A percentile compares a stretch with the other conserved stretches of the same genome.
phyloP scores from a whole-genome alignment of 441 rosid genomes.

The Euphorbia corollata region DNA sequence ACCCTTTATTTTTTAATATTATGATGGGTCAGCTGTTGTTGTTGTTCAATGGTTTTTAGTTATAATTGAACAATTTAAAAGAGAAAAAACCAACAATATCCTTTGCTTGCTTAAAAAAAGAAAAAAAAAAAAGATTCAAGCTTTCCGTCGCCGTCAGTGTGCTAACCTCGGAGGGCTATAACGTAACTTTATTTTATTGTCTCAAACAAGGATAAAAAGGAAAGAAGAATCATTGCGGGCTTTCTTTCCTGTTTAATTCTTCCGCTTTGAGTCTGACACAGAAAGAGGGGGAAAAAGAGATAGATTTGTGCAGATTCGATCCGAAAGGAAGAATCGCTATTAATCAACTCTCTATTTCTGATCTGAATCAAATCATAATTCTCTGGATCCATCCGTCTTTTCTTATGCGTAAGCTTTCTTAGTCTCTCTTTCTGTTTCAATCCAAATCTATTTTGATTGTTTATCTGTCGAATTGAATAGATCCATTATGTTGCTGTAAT shows the following conservation, averaged over 20 bases:
- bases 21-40: no score
- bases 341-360: neutral
- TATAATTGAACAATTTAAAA: no score
- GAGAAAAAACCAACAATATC: neutral
- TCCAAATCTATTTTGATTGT: neutral
- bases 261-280: neutral
- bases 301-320: neutral
- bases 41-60: no score
- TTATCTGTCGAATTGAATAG: neutral
- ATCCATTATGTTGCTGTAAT: conserved; percentile 6
- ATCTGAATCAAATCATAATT: conserved; percentile 9
- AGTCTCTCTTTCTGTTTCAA: neutral
- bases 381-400: conserved; percentile 12
- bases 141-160: conserved; percentile 8
- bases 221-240: neutral
- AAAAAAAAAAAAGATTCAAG: neutral
- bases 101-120: neutral
- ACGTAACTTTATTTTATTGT: neutral
- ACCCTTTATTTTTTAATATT: neutral
- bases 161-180: neutral
- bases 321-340: conserved; percentile 7
- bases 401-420: conserved; percentile 15
- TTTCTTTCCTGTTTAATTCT: neutral
- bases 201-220: neutral
- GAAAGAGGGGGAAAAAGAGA: neutral